Evolutionary conservation across 176 grass and related monocot species (phyloP).

Genomic region (Hordeum marinum): DNA sequence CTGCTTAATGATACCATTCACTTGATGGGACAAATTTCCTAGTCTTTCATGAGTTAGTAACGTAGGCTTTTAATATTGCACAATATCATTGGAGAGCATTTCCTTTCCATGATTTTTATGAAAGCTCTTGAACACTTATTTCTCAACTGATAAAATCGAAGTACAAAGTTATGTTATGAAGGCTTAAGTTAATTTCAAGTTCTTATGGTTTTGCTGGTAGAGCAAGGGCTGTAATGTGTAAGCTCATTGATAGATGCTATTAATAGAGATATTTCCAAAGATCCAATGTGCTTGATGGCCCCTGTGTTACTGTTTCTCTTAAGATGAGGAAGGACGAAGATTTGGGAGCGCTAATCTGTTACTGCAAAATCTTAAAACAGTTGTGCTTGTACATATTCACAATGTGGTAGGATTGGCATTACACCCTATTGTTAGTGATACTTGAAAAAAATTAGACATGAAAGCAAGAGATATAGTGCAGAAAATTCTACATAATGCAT

Average conservation of each 20-base stretch:
- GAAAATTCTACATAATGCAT: neutral
- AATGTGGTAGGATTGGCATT: neutral
- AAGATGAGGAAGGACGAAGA: neutral
- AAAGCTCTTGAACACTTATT: neutral
- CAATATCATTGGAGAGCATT: neutral
- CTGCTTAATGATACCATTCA: neutral
- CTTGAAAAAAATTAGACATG: neutral
- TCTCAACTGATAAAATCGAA: neutral
- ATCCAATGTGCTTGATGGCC: neutral
- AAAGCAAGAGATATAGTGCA: neutral
- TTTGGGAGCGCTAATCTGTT: neutral
- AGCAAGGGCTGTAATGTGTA: neutral
- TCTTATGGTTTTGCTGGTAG: neutral
- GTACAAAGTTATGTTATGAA: neutral
- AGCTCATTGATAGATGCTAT: neutral
- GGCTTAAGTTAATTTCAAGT: neutral
- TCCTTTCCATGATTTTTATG: neutral
- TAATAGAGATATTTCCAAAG: neutral
- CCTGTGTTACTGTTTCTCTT: neutral
- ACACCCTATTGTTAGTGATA: neutral
- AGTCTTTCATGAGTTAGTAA: neutral
- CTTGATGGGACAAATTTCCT: neutral
- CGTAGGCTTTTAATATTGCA: neutral
- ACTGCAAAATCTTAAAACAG: neutral
- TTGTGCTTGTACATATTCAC: neutral